Evolutionary conservation across 495 filamentous ascomycete genomes (phyloP).

Genomic region (Amorphotheca resinae): DNA sequence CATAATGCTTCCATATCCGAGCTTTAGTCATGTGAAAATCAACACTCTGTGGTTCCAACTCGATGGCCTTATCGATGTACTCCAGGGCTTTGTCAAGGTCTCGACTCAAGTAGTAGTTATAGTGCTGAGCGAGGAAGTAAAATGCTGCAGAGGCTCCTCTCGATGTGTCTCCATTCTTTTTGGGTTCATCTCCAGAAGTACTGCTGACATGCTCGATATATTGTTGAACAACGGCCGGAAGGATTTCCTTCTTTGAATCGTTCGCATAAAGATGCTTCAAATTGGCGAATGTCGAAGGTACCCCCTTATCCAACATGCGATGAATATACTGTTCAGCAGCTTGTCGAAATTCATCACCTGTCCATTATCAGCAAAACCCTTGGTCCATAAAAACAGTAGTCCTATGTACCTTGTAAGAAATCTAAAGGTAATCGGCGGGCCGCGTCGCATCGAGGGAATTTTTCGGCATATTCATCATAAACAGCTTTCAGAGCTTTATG

Average conservation of each 20-base stretch:
- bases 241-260: slow-evolving; percentile 55
- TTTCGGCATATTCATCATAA: slow-evolving; percentile 71
- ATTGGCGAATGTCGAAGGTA: slow-evolving; percentile 92
- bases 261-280: slow-evolving; percentile 83
- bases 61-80: slow-evolving; percentile 73
- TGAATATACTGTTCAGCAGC: slow-evolving; percentile 72
- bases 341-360: slow-evolving; percentile 66
- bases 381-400: slow-evolving; percentile 1
- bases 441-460: slow-evolving; percentile 73
- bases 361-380: neutral
- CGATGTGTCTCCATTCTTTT: slow-evolving; percentile 38
- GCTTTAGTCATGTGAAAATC: slow-evolving; percentile 95
- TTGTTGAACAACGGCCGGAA: slow-evolving; percentile 66
- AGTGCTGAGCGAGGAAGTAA: slow-evolving; percentile 94
- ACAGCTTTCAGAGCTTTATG: slow-evolving; percentile 49
- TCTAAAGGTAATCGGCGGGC: slow-evolving; percentile 78
- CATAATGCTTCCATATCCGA: slow-evolving; percentile 86
- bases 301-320: slow-evolving; percentile 86
- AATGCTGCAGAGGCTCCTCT: slow-evolving; percentile 65
- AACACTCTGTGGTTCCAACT: slow-evolving; percentile 61
- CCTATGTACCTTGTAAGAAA: slow-evolving; percentile 57
- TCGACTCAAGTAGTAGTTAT: slow-evolving; percentile 82
- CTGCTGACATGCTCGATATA: slow-evolving; percentile 41
- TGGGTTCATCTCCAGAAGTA: slow-evolving; percentile 36
- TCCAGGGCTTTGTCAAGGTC: slow-evolving; percentile 70